Evolutionary conservation across 2,329 filamentous ascomycete genomes (phyloP), one percentile per base, ranked within the genome.

Genomic region (Monilinia vaccinii-corymbosi): DNA sequence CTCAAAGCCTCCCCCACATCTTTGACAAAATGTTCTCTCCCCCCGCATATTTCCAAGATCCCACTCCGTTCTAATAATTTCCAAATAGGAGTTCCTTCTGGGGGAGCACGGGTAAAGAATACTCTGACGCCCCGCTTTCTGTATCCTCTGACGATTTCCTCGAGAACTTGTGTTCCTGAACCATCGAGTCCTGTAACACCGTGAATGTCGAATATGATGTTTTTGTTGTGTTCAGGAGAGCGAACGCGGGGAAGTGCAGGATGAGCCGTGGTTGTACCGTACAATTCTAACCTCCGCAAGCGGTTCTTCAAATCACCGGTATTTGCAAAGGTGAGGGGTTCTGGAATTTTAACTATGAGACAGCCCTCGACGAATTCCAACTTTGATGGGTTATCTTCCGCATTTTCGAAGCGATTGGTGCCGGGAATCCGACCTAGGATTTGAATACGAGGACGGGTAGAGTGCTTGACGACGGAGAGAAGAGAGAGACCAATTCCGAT

Each of bases 101-200:
- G 51, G 21, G 83, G 81, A 0, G 79, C 78, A 11, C 84, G 75
- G 32, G 81, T 83, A 71, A 93, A 93, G 71, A 89, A 92, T 10
- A 94, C 87, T 2, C 83, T 77, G 1, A 93, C 91, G 0, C 87
- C 88, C 5, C 87, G 79, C 38, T 88, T 81, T n/a, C 86, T 78
- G 72, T 97, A 97, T 34, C 78, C 81, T 51, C 84, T 78, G 18
- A 99, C 90, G 66, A 97, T 97, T 74, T 97, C 94, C 50, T 84
- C 82, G 3, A 99, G 78, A 0, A 97, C 93, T 74, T 97, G 94
- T 0, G 90, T 88, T 1, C 93, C 94, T 0, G 91, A 96, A 7
- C 91, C 94, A 71, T 99, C 94, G 68, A 99, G 85, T 32, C 88
- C 88, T 0, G 92, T 96, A 3, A 99, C 94, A n/a, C 94, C 94